These are phyloP conservation scores for Aspergillus vadensis DNA, from an alignment of 2,329 filamentous ascomycete genomes.

Conservation along the genomic window DNA sequence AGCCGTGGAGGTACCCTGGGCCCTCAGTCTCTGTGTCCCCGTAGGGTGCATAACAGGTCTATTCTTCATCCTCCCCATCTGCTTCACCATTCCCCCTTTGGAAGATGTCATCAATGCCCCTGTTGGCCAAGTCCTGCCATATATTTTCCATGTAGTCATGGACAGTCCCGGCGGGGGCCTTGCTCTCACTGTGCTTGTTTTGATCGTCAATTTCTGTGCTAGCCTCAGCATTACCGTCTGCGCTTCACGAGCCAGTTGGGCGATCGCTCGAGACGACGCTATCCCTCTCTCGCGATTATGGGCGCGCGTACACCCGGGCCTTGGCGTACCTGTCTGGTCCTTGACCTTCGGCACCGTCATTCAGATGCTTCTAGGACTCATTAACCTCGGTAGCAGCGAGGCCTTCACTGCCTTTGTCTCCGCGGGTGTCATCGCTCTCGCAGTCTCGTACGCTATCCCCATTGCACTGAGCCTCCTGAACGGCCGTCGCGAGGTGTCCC, in stretches of 20 bases:
- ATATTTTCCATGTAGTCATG: constrained; percentile 55
- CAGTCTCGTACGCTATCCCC: constrained; percentile 59
- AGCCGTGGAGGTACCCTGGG: constrained; percentile 54
- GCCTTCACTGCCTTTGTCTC: constrained; percentile 55
- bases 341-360: constrained; percentile 48
- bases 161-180: constrained; percentile 52
- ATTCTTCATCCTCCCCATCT: constrained; percentile 60
- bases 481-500: constrained; percentile 50
- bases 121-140: constrained; percentile 53
- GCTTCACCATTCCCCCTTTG: constrained; percentile 52
- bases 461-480: constrained; percentile 55
- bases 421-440: constrained; percentile 60
- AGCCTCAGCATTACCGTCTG: constrained; percentile 56
- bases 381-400: constrained; percentile 51
- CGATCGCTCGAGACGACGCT: constrained; percentile 49
- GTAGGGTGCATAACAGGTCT: constrained; percentile 57
- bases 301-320: constrained; percentile 36
- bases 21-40: constrained; percentile 55
- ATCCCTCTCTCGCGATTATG: constrained; percentile 45
- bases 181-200: constrained; percentile 53
- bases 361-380: constrained; percentile 53
- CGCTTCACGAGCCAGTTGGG: constrained; percentile 52
- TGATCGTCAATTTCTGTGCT: constrained; percentile 56
- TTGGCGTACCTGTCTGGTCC: constrained; percentile 46
- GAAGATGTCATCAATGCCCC: constrained; percentile 50